Base-by-base conservation (phyloP, 2,329 filamentous ascomycete genomes). In the Didymella sp. region DNA sequence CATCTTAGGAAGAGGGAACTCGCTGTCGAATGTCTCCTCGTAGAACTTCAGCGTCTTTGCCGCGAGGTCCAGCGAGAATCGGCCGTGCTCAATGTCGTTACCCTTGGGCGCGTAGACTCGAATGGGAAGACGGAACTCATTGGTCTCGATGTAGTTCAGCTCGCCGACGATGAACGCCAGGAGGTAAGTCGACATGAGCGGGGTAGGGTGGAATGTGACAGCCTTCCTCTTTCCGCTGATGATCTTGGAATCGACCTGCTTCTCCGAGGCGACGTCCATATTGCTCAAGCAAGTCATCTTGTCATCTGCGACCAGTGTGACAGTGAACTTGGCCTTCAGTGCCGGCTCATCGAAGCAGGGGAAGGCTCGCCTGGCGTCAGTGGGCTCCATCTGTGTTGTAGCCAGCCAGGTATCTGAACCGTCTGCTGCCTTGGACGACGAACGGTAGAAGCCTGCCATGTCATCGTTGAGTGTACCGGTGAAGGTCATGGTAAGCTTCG, bases 361-460 rank as follows among this genome's bases (percentile, higher is more conserved):
- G 80, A 98, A 96, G 6, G 94, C 92, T 68, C 93, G 85, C 69
- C 94, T 87, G 60, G 92, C 93, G 79, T 98, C 94, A 13, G 94
- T 97, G 35, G 94, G 89, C 81, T 98, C 94, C 90, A 98, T 96
- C 82, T 98, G 94, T 17, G 91, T 91, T 24, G 92, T 94, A 25
- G 93, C 94, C 72, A 98, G 83, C 74, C 93, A 89, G 65, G 90
- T 90, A 56, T 89, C 87, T 58, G 86, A 86, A 35, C 94, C 94
- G 71, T 95, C 87, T 45, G 85, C 79, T 59, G 87, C 88, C 82
- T 95, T 96, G 83, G 94, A 98, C 6, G 92, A 96, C 1, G 92
- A 96, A 56, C 94, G 87, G 80, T 98, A 98, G 84, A 98, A 98
- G 44, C 94, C 94, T 45, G 93, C 93, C 92, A 98, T 96, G 79